A percentile compares a stretch with the other conserved stretches of the same genome.
These are phyloP conservation scores for Aspergillus funiculosus DNA, from an alignment of 495 filamentous ascomycete genomes.

Conservation along the genomic window DNA sequence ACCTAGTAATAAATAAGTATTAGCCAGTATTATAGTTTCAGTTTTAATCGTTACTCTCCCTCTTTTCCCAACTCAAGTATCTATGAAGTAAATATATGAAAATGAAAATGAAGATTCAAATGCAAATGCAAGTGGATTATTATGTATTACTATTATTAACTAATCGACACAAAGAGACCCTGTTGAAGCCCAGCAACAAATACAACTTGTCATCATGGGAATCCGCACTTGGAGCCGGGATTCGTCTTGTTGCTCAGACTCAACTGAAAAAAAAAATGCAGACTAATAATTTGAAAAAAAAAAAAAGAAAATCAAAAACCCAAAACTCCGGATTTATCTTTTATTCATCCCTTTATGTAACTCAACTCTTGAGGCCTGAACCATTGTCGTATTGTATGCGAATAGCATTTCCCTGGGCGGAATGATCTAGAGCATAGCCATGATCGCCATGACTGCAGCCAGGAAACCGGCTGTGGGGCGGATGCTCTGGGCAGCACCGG, in stretches of 20 bases:
- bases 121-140: conserved; percentile 8
- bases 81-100: background rate
- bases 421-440: conserved; percentile 37
- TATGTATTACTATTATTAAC: conserved; percentile 10
- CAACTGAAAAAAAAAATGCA: no score
- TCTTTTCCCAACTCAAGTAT: background rate
- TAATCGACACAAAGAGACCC: background rate
- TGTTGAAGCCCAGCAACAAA: background rate
- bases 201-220: background rate
- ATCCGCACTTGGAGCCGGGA: background rate
- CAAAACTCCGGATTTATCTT: conserved; percentile 10
- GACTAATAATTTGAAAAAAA: background rate
- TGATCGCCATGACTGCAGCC: conserved; percentile 35
- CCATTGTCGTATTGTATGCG: no score
- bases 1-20: no score
- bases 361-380: no score
- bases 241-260: no score
- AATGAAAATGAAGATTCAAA: conserved; percentile 1
- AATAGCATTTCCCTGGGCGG: no score
- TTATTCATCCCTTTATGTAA: no score
- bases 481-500: conserved; percentile 31
- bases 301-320: conserved; percentile 1
- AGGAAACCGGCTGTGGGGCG: conserved; percentile 36
- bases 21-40: no score
- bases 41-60: no score